Conservation (phyloP, 805 yeast genomes). For the Candida chilensis region DNA sequence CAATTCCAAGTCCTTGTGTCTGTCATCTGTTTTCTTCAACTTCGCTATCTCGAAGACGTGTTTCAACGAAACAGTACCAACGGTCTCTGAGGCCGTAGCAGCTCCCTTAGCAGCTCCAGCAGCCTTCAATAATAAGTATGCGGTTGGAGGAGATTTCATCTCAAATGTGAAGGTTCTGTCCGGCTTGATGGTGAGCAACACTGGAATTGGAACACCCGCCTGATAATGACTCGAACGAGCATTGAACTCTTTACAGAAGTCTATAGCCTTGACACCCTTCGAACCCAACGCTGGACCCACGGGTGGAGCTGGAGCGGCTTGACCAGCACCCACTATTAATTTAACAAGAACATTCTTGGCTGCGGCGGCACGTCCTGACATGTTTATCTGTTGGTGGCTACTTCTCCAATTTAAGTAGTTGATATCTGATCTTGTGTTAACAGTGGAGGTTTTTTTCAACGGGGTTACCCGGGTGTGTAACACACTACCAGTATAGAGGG, state of each 20-base stretch:
- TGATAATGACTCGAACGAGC: slow-evolving; percentile 86
- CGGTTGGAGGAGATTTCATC: slow-evolving; percentile 85
- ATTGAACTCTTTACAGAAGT: slow-evolving; percentile 95
- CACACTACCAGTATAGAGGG: no score
- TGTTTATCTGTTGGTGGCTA: no score
- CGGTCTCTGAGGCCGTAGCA: no score
- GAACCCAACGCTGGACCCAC: slow-evolving; percentile 99
- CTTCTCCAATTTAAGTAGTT: no score
- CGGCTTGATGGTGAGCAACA: slow-evolving; percentile 77
- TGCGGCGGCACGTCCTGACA: no score
- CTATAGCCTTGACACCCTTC: slow-evolving; percentile 97
- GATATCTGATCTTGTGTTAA: no score
- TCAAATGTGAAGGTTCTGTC: slow-evolving; percentile 85
- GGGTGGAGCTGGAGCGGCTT: slow-evolving; percentile 98
- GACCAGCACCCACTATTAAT: slow-evolving; percentile 92
- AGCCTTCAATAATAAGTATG: slow-evolving; percentile 76
- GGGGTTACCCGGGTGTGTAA: no score
- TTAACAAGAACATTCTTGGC: slow-evolving; percentile 68
- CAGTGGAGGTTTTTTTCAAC: no score
- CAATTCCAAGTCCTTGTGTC: slow-evolving; percentile 62
- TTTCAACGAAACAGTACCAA: slow-evolving; percentile 62
- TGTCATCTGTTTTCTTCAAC: slow-evolving; percentile 79
- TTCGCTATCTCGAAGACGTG: slow-evolving; percentile 93
- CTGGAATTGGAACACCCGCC: slow-evolving; percentile 89
- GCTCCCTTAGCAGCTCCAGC: slow-evolving; percentile 78